Percentiles rank a stretch among this genome's conserved stretches.
Evolutionary conservation across 192 early-diverging fungal species (phyloP).

Genomic region (Spizellomyces punctatus): DNA sequence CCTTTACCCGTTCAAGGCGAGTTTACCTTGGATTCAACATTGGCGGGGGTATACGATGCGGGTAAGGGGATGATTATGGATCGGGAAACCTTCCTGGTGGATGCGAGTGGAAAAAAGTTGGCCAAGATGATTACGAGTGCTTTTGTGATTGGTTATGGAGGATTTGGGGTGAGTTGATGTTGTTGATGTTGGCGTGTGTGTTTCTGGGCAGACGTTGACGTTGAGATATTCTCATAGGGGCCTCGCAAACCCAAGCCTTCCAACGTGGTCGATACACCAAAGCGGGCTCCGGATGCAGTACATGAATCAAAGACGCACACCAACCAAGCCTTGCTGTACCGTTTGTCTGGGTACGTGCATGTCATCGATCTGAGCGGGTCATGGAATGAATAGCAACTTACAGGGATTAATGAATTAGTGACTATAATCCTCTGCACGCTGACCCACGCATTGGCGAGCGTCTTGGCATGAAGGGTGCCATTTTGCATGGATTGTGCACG

Average conservation of each 20-base stretch:
- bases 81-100: conserved; percentile 52
- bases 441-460: conserved; percentile 67
- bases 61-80: conserved; percentile 75
- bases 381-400: neutral
- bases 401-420: conserved; percentile 38
- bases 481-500: conserved; percentile 71
- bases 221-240: conserved; percentile 40
- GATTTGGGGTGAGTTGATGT: conserved; percentile 55
- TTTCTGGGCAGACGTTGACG: neutral
- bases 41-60: conserved; percentile 74
- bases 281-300: conserved; percentile 62
- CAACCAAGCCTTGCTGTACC: conserved; percentile 71
- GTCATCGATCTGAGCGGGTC: neutral
- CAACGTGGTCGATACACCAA: conserved; percentile 43
- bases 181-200: neutral
- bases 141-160: conserved; percentile 73
- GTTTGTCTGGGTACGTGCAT: conserved; percentile 65
- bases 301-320: conserved; percentile 45
- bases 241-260: conserved; percentile 68
- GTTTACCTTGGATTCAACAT: conserved; percentile 56
- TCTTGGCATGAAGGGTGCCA: conserved; percentile 72
- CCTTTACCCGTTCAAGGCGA: conserved; percentile 62
- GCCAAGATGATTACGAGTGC: conserved; percentile 54
- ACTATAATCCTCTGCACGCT: conserved; percentile 78
- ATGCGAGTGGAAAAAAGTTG: conserved; percentile 36